Evolutionary conservation across 2,329 filamentous ascomycete genomes (phyloP).

Genomic region (Fusarium phyllophilum): DNA sequence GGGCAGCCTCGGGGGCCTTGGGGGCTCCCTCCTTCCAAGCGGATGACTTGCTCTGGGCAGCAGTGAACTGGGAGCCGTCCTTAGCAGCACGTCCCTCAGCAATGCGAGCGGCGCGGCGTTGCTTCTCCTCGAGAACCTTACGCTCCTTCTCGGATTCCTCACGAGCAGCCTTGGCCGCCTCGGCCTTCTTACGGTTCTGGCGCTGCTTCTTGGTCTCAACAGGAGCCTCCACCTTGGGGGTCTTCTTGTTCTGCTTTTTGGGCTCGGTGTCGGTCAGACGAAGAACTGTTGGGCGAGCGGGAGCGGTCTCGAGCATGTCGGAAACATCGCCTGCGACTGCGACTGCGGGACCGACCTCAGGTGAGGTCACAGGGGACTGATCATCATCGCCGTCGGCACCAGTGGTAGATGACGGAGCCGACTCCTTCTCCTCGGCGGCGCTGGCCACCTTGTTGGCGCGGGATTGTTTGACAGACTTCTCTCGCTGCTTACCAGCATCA

Average conservation of each 20-base stretch:
- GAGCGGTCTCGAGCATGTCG: constrained; percentile 87
- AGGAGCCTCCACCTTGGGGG: constrained; percentile 70
- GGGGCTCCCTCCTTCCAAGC: constrained; percentile 55
- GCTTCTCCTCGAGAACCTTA: constrained; percentile 80
- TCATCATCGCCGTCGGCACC: constrained; percentile 85
- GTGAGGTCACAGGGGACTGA: constrained; percentile 75
- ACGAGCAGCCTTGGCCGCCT: constrained; percentile 78
- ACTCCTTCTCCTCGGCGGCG: constrained; percentile 56
- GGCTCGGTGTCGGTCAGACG: constrained; percentile 76
- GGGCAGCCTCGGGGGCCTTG: constrained; percentile 45
- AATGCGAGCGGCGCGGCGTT: constrained; percentile 82
- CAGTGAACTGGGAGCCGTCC: constrained; percentile 74
- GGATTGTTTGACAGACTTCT: constrained; percentile 77
- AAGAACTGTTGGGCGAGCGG: constrained; percentile 76
- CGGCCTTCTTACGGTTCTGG: constrained; percentile 89
- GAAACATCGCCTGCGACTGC: constrained; percentile 75
- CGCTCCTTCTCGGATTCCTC: constrained; percentile 84
- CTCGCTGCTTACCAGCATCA: constrained; percentile 69
- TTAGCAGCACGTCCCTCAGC: constrained; percentile 85
- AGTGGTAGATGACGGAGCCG: constrained; percentile 69
- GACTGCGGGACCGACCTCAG: constrained; percentile 65
- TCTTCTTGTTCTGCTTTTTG: constrained; percentile 71
- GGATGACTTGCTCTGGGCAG: constrained; percentile 55
- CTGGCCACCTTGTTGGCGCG: constrained; percentile 64
- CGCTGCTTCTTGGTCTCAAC: constrained; percentile 94